Evolutionary conservation across 2,329 filamentous ascomycete species (phyloP).

Genomic region (Aspergillus niger): DNA sequence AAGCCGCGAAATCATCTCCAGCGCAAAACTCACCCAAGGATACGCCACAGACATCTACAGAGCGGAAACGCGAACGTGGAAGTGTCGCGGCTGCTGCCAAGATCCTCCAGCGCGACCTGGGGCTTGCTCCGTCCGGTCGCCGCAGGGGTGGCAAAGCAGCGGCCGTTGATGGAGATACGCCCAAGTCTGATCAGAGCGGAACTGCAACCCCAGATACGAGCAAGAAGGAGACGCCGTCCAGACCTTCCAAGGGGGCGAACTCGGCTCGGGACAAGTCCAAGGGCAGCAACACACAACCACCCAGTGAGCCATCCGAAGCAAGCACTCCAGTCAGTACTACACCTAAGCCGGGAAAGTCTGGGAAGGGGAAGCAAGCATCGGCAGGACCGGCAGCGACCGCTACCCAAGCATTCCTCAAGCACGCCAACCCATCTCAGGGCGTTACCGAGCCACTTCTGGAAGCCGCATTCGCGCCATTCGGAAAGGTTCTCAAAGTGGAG

Average conservation of each 20-base stretch:
- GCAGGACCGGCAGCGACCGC: conserved; percentile 24
- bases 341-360: conserved; percentile 28
- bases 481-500: conserved; percentile 75
- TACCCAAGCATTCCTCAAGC: conserved; percentile 69
- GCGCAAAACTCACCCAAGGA: conserved; percentile 27
- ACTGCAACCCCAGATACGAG: conserved; percentile 18
- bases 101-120: conserved; percentile 65
- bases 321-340: conserved; percentile 19
- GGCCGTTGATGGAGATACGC: conserved; percentile 26
- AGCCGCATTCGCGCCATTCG: conserved; percentile 72
- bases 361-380: conserved; percentile 30
- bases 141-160: conserved; percentile 38
- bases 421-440: conserved; percentile 85
- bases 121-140: conserved; percentile 51
- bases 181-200: conserved; percentile 24
- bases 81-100: conserved; percentile 56
- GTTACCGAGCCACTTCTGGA: conserved; percentile 81
- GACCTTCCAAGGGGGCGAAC: conserved; percentile 21
- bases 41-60: conserved; percentile 38
- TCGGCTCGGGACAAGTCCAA: conserved; percentile 21
- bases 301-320: conserved; percentile 26
- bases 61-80: conserved; percentile 57
- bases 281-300: conserved; percentile 23
- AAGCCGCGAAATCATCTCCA: conserved; percentile 22
- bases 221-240: conserved; percentile 28